These are phyloP conservation scores for Cyclotella kingstonii DNA, from an alignment of 108 stramenopile genomes.

Conservation along the genomic window DNA sequence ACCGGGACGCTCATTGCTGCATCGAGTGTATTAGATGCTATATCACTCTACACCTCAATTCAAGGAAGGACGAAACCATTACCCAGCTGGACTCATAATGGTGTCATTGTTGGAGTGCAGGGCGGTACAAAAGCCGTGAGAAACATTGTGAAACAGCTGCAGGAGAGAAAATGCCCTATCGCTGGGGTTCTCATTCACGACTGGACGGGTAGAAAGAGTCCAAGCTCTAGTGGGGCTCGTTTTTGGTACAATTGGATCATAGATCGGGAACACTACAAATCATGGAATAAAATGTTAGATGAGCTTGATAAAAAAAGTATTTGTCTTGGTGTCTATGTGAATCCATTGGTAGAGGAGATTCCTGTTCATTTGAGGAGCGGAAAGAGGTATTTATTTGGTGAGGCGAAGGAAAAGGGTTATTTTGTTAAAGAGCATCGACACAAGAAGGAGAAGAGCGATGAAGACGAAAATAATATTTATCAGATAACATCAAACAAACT, in stretches of 20 bases:
- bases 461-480: slow-evolving; percentile 9
- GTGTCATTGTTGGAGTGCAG: slow-evolving; percentile 44
- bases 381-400: slow-evolving; percentile 41
- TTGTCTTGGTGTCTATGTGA: slow-evolving; percentile 42
- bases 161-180: slow-evolving; percentile 10
- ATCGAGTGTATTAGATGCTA: slow-evolving; percentile 20
- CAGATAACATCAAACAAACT: not conserved
- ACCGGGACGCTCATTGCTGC: slow-evolving; percentile 20
- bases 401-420: slow-evolving; percentile 22
- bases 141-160: slow-evolving; percentile 8
- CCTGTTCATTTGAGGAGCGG: slow-evolving; percentile 41
- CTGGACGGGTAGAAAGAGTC: slow-evolving; percentile 44
- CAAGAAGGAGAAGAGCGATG: too few species aligned
- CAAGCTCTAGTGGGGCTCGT: slow-evolving; percentile 4
- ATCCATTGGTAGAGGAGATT: slow-evolving; percentile 48
- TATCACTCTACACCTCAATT: slow-evolving; percentile 34
- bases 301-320: slow-evolving; percentile 31
- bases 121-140: slow-evolving; percentile 39
- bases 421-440: too few species aligned
- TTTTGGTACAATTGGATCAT: slow-evolving; percentile 55
- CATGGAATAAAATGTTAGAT: slow-evolving; percentile 37
- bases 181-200: slow-evolving; percentile 51
- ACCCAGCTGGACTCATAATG: slow-evolving; percentile 51
- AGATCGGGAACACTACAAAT: slow-evolving; percentile 39
- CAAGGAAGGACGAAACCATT: slow-evolving; percentile 33